phyloP scores from a whole-genome alignment of 148 eudicot species.

The Heliamphora exappendiculata region DNA sequence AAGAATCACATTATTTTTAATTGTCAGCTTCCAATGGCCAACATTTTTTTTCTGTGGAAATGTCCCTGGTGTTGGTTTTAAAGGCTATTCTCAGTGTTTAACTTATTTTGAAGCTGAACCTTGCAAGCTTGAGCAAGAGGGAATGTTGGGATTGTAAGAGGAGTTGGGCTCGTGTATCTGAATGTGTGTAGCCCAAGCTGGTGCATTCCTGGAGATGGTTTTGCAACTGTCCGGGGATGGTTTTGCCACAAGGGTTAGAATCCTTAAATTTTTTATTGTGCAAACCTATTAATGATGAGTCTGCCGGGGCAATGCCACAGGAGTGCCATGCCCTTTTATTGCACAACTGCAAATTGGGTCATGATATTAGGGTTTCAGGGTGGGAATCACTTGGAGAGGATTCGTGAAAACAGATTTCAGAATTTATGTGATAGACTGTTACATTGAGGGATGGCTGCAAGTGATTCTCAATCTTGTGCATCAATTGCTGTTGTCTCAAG shows the following conservation, averaged over 20 bases:
- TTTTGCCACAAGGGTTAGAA: constrained; percentile 28
- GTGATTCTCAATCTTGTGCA: constrained; percentile 37
- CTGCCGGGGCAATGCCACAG: constrained; percentile 32
- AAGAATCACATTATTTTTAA: no score
- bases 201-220: constrained; percentile 20
- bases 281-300: constrained; percentile 40
- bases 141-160: constrained; percentile 17
- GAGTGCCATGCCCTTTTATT: constrained; percentile 55
- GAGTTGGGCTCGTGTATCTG: constrained; percentile 33
- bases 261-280: constrained; percentile 38
- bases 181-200: constrained; percentile 17
- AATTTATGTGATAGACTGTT: constrained; percentile 47
- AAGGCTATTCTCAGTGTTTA: constrained; percentile 39
- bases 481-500: constrained; percentile 35
- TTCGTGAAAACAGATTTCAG: constrained; percentile 55
- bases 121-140: constrained; percentile 51
- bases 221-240: constrained; percentile 38
- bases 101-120: constrained; percentile 59
- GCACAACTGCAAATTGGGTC: constrained; percentile 52
- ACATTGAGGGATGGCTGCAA: constrained; percentile 52
- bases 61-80: constrained; percentile 53
- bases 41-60: constrained; percentile 32
- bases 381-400: constrained; percentile 58
- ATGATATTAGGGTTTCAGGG: constrained; percentile 36
- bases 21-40: constrained; percentile 31